phyloP scores from a whole-genome alignment of 148 eudicot genomes.

The Hydrangea macrophylla region DNA sequence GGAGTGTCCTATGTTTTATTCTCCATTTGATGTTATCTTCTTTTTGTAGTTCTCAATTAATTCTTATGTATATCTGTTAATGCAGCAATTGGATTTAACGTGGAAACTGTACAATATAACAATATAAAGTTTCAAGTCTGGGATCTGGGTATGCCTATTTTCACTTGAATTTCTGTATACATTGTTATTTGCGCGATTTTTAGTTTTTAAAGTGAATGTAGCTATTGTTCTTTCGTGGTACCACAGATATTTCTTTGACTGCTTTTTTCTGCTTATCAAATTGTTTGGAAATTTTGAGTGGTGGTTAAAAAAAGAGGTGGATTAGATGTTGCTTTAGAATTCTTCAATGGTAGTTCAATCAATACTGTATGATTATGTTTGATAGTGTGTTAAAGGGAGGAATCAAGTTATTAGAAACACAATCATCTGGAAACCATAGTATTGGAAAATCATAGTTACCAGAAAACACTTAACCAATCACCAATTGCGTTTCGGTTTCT shows the following conservation, averaged over 20 bases:
- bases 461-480: too few relatives aligned
- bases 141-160: constrained; percentile 77
- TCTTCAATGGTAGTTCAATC: background rate
- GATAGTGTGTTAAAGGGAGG: too few relatives aligned
- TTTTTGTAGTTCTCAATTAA: constrained; percentile 2
- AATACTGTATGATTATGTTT: too few relatives aligned
- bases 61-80: constrained; percentile 2
- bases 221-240: background rate
- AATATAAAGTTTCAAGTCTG: constrained; percentile 98
- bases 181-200: background rate
- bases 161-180: background rate
- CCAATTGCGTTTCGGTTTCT: too few relatives aligned
- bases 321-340: background rate
- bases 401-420: too few relatives aligned
- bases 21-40: background rate
- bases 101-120: constrained; percentile 93
- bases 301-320: too few relatives aligned
- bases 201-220: background rate
- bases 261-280: background rate
- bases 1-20: background rate
- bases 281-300: background rate
- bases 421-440: too few relatives aligned
- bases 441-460: too few relatives aligned
- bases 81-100: constrained; percentile 98
- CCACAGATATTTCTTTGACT: background rate